Evolutionary conservation across 2,329 filamentous ascomycete genomes (phyloP).

Genomic region (Phaeosphaeriaceae sp.): DNA sequence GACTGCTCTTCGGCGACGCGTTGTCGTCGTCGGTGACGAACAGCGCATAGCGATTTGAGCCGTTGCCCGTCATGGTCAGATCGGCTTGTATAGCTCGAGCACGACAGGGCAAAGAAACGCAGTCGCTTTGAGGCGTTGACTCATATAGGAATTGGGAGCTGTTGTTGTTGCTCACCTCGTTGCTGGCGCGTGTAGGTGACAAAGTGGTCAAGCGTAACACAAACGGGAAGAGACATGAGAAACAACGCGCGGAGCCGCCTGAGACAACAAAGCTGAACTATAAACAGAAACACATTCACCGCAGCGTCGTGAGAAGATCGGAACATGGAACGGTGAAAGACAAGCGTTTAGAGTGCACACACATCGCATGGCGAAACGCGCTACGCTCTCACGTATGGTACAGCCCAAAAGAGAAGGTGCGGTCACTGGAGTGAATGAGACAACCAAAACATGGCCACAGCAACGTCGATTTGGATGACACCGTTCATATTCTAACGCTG

Average conservation of each 20-base stretch:
- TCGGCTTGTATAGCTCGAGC: neutral
- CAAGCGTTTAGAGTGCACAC: too few relatives aligned
- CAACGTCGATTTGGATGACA: too few relatives aligned
- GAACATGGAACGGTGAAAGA: neutral
- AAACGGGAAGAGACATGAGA: slow-evolving; percentile 2
- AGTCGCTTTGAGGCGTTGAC: neutral
- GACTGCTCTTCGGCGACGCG: neutral
- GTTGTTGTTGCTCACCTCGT: neutral
- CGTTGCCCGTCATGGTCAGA: slow-evolving; percentile 20
- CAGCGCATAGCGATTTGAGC: slow-evolving; percentile 34
- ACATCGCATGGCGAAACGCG: too few relatives aligned
- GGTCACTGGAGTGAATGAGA: too few relatives aligned
- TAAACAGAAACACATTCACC: too few relatives aligned
- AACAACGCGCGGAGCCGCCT: too few relatives aligned
- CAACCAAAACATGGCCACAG: too few relatives aligned
- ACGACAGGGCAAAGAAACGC: neutral
- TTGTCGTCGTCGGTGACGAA: slow-evolving; percentile 23
- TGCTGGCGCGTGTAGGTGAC: neutral
- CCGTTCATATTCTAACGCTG: too few relatives aligned
- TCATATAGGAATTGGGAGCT: neutral
- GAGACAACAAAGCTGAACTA: neutral
- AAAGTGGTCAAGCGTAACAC: neutral
- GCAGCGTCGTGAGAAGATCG: too few relatives aligned
- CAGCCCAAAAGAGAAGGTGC: too few relatives aligned
- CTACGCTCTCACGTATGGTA: too few relatives aligned